phyloP scores from a whole-genome alignment of 768 basidiomycete genomes.

The Kwoniella sp. region DNA sequence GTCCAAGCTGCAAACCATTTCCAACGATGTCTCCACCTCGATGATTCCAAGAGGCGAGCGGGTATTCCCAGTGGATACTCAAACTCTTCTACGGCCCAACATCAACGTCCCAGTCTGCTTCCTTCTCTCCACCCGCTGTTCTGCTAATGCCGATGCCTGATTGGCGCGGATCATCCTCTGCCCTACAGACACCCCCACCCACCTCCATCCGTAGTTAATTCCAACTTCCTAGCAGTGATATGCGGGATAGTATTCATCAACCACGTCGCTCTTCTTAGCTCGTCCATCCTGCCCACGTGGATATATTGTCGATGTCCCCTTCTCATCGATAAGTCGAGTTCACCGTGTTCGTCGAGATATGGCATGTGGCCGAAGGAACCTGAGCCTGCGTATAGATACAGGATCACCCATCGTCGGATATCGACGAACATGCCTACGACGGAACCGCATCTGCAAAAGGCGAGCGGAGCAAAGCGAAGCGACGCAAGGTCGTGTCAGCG shows the following conservation, averaged over 20 bases:
- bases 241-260: slow-evolving; percentile 86
- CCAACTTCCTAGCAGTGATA: slow-evolving; percentile 81
- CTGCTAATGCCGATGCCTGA: too few species aligned
- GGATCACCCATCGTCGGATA: slow-evolving; percentile 83
- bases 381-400: slow-evolving; percentile 83
- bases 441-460: slow-evolving; percentile 73
- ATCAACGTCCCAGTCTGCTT: too few species aligned
- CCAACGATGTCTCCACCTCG: too few species aligned
- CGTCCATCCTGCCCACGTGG: slow-evolving; percentile 83
- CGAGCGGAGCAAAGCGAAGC: neutral
- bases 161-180: too few species aligned
- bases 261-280: slow-evolving; percentile 81
- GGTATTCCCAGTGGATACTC: too few species aligned
- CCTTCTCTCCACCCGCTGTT: too few species aligned
- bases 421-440: slow-evolving; percentile 85
- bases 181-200: slow-evolving; percentile 92
- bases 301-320: slow-evolving; percentile 83
- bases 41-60: too few species aligned
- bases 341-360: slow-evolving; percentile 91
- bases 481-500: neutral
- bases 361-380: slow-evolving; percentile 88
- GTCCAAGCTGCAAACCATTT: too few species aligned
- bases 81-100: too few species aligned
- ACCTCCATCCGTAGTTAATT: slow-evolving; percentile 82
- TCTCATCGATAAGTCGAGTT: slow-evolving; percentile 90